These are phyloP conservation scores for Lojkania enalia DNA, from an alignment of 2,329 filamentous ascomycete species.

Conservation along the genomic window DNA sequence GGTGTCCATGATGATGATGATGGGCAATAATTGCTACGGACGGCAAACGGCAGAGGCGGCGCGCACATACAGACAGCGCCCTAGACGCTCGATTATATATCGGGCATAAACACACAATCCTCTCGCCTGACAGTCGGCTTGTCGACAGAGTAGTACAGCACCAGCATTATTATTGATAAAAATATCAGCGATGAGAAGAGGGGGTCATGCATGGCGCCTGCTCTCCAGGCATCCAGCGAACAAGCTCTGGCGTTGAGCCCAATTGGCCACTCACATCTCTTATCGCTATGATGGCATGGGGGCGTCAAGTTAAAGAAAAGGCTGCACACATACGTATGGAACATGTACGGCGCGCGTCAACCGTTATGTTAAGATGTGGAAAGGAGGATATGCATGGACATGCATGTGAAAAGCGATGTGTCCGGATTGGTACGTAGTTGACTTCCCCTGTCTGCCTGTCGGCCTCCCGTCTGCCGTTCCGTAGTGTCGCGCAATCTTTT, in stretches of 20 bases:
- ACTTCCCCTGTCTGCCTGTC: not conserved
- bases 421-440: not conserved
- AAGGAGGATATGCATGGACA: not conserved
- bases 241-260: not conserved
- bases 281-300: constrained; percentile 4
- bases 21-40: no score
- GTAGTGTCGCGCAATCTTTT: not conserved
- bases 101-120: not conserved
- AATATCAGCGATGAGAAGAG: not conserved
- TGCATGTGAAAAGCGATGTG: constrained; percentile 2
- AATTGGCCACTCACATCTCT: constrained; percentile 10
- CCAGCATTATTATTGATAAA: not conserved
- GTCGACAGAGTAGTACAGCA: not conserved
- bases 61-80: not conserved
- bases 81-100: not conserved
- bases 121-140: not conserved
- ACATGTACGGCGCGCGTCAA: not conserved
- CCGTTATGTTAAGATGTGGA: not conserved
- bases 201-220: constrained; percentile 12
- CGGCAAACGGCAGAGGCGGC: not conserved
- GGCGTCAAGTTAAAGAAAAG: not conserved
- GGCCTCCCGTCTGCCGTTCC: not conserved
- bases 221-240: constrained; percentile 1
- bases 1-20: no score
- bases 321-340: not conserved